phyloP scores from a whole-genome alignment of 345 rosid species.

The Eucalyptus cladocalyx region DNA sequence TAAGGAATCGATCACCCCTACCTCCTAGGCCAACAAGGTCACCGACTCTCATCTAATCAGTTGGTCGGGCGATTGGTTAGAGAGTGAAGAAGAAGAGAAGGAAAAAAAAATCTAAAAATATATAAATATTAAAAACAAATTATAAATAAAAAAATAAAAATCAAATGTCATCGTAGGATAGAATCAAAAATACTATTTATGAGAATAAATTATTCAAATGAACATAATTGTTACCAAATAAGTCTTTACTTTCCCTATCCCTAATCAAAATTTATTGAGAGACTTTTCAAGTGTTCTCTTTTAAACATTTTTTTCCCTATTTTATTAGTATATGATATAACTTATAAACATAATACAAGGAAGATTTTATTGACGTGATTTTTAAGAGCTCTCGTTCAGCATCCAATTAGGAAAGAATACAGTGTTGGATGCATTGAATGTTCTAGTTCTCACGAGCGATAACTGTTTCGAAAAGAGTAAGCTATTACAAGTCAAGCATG shows the following conservation, averaged over 20 bases:
- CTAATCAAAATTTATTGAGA: neutral
- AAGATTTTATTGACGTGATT: neutral
- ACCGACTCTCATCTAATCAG: accelerated
- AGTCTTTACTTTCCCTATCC: neutral
- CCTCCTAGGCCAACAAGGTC: no score
- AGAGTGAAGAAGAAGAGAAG: no score
- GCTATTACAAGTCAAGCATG: neutral
- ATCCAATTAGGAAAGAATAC: neutral
- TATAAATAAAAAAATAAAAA: no score
- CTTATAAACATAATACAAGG: neutral
- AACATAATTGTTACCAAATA: no score
- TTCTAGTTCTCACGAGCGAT: neutral
- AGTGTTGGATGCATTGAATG: neutral
- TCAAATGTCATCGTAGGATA: no score
- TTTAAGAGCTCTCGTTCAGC: neutral
- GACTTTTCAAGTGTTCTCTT: neutral
- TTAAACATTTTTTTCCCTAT: no score
- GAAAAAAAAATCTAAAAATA: no score
- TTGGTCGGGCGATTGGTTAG: accelerated
- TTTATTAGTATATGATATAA: no score
- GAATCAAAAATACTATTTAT: no score
- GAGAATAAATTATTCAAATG: no score
- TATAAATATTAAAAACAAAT: no score
- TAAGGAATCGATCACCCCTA: accelerated
- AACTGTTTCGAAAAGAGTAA: neutral